Conservation (phyloP, 192 early-diverging fungal species). For the Helicostylum pulchrum region DNA sequence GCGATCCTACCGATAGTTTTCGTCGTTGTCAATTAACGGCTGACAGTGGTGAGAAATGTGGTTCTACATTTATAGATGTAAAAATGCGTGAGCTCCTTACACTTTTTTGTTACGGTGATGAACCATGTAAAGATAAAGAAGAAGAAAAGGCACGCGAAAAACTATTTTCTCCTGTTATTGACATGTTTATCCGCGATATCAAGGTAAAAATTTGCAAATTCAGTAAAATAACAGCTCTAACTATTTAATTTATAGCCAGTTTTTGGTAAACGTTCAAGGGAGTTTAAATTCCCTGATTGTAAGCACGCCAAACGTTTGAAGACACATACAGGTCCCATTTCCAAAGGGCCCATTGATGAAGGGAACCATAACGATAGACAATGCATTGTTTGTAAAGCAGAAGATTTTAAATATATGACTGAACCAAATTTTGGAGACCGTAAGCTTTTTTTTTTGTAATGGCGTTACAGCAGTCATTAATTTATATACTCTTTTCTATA, state of each 20-base stretch:
- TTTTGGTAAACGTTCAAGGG: too few relatives aligned
- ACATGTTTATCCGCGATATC: not conserved
- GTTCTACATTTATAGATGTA: not conserved
- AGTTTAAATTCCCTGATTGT: too few relatives aligned
- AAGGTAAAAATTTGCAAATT: not conserved
- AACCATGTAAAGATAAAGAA: not conserved
- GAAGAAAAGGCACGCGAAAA: not conserved
- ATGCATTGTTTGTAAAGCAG: not conserved
- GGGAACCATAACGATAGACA: not conserved
- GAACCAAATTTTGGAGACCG: too few relatives aligned
- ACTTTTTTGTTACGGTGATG: not conserved
- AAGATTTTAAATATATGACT: too few relatives aligned
- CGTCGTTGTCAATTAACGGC: slow-evolving; percentile 2
- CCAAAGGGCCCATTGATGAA: not conserved
- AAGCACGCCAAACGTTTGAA: not conserved
- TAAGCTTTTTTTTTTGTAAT: not conserved
- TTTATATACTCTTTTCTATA: not conserved
- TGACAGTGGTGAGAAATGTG: slow-evolving; percentile 5
- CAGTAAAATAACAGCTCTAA: too few relatives aligned
- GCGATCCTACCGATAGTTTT: too few relatives aligned
- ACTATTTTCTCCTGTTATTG: not conserved
- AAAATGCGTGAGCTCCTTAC: not conserved
- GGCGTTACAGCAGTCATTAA: too few relatives aligned
- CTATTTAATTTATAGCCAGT: too few relatives aligned
- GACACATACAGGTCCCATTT: not conserved